Percentiles rank a stretch among this genome's conserved stretches.
phyloP scores from a whole-genome alignment of 441 rosid species.

The Aquilaria agallochum region DNA sequence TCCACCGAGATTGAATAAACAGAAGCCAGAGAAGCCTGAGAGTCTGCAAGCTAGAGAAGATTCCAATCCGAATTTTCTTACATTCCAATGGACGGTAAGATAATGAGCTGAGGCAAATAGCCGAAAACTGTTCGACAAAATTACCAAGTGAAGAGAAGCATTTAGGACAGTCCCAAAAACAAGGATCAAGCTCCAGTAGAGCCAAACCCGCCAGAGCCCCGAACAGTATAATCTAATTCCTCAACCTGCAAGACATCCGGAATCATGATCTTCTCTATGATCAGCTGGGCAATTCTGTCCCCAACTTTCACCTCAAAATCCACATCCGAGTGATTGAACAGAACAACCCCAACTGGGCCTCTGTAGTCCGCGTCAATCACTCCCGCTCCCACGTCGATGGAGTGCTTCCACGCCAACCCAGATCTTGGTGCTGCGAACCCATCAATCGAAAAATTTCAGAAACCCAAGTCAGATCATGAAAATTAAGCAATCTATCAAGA shows the following conservation, averaged over 20 bases:
- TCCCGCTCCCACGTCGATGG: slow-evolving; percentile 59
- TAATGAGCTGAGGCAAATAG: too few relatives aligned
- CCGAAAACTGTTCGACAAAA: too few relatives aligned
- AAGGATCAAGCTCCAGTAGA: background rate
- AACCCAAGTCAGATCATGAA: background rate
- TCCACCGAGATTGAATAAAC: too few relatives aligned
- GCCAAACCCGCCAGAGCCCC: background rate
- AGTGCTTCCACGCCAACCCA: slow-evolving; percentile 54
- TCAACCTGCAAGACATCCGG: background rate
- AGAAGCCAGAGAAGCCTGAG: too few relatives aligned
- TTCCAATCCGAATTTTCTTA: too few relatives aligned
- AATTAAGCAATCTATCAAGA: background rate
- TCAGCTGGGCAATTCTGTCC: slow-evolving; percentile 49
- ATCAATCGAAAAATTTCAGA: background rate
- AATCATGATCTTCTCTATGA: slow-evolving; percentile 33
- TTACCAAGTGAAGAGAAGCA: too few relatives aligned
- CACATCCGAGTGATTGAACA: slow-evolving; percentile 46
- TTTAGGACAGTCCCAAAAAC: background rate
- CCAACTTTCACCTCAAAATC: slow-evolving; percentile 52
- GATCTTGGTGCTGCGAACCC: slow-evolving; percentile 49
- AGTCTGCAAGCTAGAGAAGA: too few relatives aligned
- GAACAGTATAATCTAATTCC: background rate
- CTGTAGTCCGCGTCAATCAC: slow-evolving; percentile 56
- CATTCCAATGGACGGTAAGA: too few relatives aligned
- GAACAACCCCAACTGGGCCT: slow-evolving; percentile 48